phyloP scores from a whole-genome alignment of 768 basidiomycete species.

The Daedaleopsis nitida region DNA sequence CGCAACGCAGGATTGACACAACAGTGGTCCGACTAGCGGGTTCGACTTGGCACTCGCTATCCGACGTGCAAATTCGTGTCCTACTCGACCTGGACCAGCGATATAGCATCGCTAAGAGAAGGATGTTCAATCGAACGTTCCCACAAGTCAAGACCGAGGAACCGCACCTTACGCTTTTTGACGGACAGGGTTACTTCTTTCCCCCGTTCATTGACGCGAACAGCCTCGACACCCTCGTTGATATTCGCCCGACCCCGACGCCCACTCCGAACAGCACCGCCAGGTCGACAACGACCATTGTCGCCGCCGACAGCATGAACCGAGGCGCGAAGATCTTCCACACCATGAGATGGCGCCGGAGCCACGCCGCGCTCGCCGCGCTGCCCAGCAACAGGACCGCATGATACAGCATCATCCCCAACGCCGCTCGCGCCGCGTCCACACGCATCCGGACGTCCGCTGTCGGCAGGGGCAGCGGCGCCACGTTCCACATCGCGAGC shows the following conservation, averaged over 20 bases:
- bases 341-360: constrained; percentile 91
- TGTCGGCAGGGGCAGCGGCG: constrained; percentile 49
- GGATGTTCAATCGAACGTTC: too few species aligned
- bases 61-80: too few species aligned
- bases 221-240: constrained; percentile 25
- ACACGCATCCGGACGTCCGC: constrained; percentile 37
- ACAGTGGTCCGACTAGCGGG: too few species aligned
- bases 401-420: constrained; percentile 76
- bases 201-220: constrained; percentile 27
- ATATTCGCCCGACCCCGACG: constrained; percentile 53
- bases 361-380: constrained; percentile 70
- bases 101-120: too few species aligned
- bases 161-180: too few species aligned
- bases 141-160: too few species aligned
- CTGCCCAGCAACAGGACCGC: constrained; percentile 63
- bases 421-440: constrained; percentile 49
- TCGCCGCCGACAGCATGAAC: constrained; percentile 78
- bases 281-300: constrained; percentile 70
- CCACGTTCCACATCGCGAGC: constrained; percentile 80
- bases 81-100: too few species aligned
- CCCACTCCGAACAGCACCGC: constrained; percentile 64
- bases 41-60: too few species aligned
- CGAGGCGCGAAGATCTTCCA: constrained; percentile 99
- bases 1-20: too few species aligned
- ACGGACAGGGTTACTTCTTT: background rate